Evolutionary conservation across 2,329 filamentous ascomycete species (phyloP).

Genomic region (Alternaria panax): DNA sequence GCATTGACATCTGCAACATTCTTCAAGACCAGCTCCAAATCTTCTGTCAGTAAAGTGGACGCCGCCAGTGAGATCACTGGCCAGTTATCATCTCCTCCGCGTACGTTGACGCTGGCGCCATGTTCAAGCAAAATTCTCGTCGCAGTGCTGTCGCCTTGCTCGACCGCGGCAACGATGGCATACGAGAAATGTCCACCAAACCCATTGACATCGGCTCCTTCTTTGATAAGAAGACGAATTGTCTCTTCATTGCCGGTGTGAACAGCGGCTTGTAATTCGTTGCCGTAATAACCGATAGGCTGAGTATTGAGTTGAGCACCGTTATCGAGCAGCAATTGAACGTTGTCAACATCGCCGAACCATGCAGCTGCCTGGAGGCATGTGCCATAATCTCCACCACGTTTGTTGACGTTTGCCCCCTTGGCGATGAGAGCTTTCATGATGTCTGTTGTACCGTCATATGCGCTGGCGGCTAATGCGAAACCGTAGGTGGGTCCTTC

Average conservation of each 20-base stretch:
- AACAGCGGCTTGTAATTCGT: constrained; percentile 31
- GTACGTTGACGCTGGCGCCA: constrained; percentile 30
- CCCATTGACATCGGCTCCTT: constrained; percentile 29
- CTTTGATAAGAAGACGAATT: constrained; percentile 26
- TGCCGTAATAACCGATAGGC: constrained; percentile 26
- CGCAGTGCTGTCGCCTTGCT: constrained; percentile 20
- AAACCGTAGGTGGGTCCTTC: constrained; percentile 32
- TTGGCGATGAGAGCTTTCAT: constrained; percentile 25
- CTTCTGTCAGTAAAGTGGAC: constrained; percentile 20
- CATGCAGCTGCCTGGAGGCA: constrained; percentile 28
- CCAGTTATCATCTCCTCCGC: constrained; percentile 28
- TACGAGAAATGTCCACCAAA: constrained; percentile 26
- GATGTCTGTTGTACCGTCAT: constrained; percentile 31
- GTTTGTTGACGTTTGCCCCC: constrained; percentile 32
- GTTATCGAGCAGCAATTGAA: constrained; percentile 30
- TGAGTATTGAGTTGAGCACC: constrained; percentile 32
- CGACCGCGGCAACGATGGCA: constrained; percentile 28
- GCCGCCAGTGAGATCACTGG: constrained; percentile 28
- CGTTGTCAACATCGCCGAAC: constrained; percentile 26
- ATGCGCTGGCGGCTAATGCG: constrained; percentile 29
- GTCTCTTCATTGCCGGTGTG: constrained; percentile 25
- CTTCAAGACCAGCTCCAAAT: constrained; percentile 26
- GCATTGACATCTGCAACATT: constrained; percentile 30
- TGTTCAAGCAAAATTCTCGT: constrained; percentile 26
- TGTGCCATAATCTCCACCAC: constrained; percentile 30